These are phyloP conservation scores for Trametes maxima DNA, from an alignment of 768 basidiomycete genomes.

Conservation along the genomic window DNA sequence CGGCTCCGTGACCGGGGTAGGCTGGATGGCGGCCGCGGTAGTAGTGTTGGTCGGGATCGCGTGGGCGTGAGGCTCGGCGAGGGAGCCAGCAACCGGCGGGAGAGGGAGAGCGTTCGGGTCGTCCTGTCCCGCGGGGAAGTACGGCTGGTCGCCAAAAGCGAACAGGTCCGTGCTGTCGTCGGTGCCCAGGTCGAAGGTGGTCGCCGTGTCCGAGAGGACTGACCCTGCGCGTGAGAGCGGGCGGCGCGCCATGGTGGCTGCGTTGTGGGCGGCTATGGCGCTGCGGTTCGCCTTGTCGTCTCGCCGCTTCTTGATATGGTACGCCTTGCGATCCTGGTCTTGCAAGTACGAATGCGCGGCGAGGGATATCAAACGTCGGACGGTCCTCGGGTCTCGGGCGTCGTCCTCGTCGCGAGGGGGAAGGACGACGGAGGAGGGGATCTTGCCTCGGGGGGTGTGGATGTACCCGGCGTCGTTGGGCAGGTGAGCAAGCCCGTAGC, in stretches of 20 bases:
- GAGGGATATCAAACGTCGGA: neutral
- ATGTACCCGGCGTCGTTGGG: neutral
- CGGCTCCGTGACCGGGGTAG: neutral
- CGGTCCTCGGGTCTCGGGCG: neutral
- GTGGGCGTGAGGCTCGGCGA: too few relatives aligned
- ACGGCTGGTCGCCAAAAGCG: too few relatives aligned
- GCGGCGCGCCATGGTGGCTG: neutral
- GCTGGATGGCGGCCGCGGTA: neutral
- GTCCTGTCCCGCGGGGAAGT: too few relatives aligned
- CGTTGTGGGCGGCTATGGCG: constrained; percentile 3
- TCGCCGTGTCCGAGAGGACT: neutral
- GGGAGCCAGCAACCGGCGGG: too few relatives aligned
- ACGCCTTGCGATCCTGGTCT: neutral
- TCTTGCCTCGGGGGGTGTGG: neutral
- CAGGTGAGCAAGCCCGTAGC: neutral
- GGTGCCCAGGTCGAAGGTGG: neutral
- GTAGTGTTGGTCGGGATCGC: too few relatives aligned
- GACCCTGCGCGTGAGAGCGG: neutral
- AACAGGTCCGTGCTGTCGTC: too few relatives aligned
- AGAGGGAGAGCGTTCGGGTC: too few relatives aligned
- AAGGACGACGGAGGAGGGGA: neutral
- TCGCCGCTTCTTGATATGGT: neutral
- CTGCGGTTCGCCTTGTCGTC: neutral
- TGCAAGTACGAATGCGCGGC: neutral
- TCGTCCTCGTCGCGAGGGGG: neutral